Conservation (phyloP, 2,329 filamentous ascomycete genomes). For the Fusarium zealandicum region DNA sequence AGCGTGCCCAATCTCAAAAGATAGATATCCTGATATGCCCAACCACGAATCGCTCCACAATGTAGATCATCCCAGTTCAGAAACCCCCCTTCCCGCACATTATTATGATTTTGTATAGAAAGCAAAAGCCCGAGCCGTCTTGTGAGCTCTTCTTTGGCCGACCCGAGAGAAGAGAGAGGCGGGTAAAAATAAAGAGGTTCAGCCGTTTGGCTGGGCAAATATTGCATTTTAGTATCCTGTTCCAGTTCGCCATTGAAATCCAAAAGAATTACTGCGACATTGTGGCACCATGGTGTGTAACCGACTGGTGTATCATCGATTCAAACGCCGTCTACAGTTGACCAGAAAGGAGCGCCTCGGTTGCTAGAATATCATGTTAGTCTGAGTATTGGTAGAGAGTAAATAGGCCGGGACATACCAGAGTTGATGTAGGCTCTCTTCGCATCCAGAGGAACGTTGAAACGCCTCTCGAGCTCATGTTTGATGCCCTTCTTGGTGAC, state of each 20-base stretch:
- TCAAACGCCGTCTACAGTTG: conserved; percentile 63
- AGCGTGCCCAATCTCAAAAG: conserved; percentile 14
- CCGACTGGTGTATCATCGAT: conserved; percentile 13
- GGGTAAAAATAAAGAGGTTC: conserved; percentile 9
- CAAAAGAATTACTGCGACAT: conserved; percentile 24
- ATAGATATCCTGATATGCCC: conserved; percentile 9
- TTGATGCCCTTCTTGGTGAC: conserved; percentile 99
- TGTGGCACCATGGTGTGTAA: conserved; percentile 32
- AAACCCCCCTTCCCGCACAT: conserved; percentile 30
- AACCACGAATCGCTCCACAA: conserved; percentile 24
- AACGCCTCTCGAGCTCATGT: conserved; percentile 87
- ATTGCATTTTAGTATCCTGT: conserved; percentile 38
- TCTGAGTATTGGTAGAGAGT: not conserved
- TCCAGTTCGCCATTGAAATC: conserved; percentile 32
- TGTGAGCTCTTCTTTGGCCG: conserved; percentile 5
- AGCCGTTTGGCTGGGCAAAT: conserved; percentile 22
- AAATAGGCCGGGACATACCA: conserved; percentile 60
- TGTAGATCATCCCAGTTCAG: conserved; percentile 16
- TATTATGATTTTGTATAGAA: conserved; percentile 39
- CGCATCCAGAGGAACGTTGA: conserved; percentile 83
- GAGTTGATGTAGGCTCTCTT: conserved; percentile 94
- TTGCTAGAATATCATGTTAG: conserved; percentile 58
- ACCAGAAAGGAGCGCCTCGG: conserved; percentile 79
- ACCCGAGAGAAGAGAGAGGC: conserved; percentile 22
- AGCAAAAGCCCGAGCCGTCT: conserved; percentile 11